phyloP scores from a whole-genome alignment of 345 rosid species.

The Boechera retrofracta region DNA sequence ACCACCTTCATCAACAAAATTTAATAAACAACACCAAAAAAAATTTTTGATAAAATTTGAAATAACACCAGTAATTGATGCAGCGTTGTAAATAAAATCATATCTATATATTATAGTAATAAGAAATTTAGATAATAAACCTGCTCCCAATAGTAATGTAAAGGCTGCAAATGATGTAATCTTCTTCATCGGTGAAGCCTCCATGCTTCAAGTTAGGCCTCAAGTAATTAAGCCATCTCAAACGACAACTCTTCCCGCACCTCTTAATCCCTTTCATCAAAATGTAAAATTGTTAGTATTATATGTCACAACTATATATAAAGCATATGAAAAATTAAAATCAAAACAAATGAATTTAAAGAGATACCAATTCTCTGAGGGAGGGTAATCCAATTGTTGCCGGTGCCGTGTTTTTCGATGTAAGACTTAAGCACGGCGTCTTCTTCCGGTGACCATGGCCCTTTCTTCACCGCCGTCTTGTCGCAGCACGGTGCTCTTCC shows the following conservation, averaged over 20 bases:
- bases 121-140: slow-evolving; percentile 10
- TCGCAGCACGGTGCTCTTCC: slow-evolving; percentile 95
- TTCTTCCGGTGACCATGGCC: slow-evolving; percentile 94
- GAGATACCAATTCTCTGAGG: slow-evolving; percentile 72
- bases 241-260: slow-evolving; percentile 81
- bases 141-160: slow-evolving; percentile 56
- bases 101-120: background rate
- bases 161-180: slow-evolving; percentile 62
- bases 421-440: slow-evolving; percentile 74
- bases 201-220: slow-evolving; percentile 75
- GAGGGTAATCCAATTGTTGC: slow-evolving; percentile 84
- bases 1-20: slow-evolving; percentile 40
- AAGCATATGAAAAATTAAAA: background rate
- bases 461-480: slow-evolving; percentile 82
- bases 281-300: slow-evolving; percentile 13
- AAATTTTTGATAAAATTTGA: too few relatives aligned
- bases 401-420: slow-evolving; percentile 70
- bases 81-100: background rate
- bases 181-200: slow-evolving; percentile 76
- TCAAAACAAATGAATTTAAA: background rate
- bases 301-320: slow-evolving; percentile 10
- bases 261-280: slow-evolving; percentile 55
- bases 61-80: background rate
- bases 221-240: slow-evolving; percentile 77
- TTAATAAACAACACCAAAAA: background rate